These are phyloP conservation scores for Hippophae gyantsensis DNA, from an alignment of 306 rosid species.

Conservation along the genomic window DNA sequence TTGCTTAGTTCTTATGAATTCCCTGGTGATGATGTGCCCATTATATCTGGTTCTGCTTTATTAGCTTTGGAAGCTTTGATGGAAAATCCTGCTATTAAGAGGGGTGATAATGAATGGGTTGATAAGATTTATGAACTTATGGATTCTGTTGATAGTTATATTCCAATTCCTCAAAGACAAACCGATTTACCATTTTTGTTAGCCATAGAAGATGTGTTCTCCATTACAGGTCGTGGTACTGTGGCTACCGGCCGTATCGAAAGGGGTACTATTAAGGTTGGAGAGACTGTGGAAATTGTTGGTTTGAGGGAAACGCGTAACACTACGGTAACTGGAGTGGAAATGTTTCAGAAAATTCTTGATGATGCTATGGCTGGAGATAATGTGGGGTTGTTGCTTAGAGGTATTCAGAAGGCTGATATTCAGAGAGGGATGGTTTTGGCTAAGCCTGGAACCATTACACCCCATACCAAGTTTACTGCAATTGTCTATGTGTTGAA, in stretches of 20 bases:
- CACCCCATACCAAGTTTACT: constrained; percentile 72
- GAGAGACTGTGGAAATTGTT: constrained; percentile 59
- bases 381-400: constrained; percentile 74
- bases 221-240: constrained; percentile 81
- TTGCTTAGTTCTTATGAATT: constrained; percentile 63
- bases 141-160: constrained; percentile 67
- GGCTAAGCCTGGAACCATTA: constrained; percentile 71
- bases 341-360: constrained; percentile 81
- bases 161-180: constrained; percentile 72
- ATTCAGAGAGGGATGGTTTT: constrained; percentile 92
- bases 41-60: constrained; percentile 65
- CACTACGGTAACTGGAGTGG: constrained; percentile 82
- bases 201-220: constrained; percentile 73
- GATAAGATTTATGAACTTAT: constrained; percentile 76
- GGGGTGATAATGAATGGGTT: constrained; percentile 71
- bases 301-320: constrained; percentile 65
- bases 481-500: constrained; percentile 78
- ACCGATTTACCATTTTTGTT: constrained; percentile 65
- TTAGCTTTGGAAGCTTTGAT: constrained; percentile 70
- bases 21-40: constrained; percentile 79
- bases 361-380: constrained; percentile 86
- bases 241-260: constrained; percentile 83
- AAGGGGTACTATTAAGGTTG: constrained; percentile 58
- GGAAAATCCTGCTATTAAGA: constrained; percentile 46
- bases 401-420: constrained; percentile 73